phyloP scores from a whole-genome alignment of 164 flowering plant genomes.

The Vitis labrusca region DNA sequence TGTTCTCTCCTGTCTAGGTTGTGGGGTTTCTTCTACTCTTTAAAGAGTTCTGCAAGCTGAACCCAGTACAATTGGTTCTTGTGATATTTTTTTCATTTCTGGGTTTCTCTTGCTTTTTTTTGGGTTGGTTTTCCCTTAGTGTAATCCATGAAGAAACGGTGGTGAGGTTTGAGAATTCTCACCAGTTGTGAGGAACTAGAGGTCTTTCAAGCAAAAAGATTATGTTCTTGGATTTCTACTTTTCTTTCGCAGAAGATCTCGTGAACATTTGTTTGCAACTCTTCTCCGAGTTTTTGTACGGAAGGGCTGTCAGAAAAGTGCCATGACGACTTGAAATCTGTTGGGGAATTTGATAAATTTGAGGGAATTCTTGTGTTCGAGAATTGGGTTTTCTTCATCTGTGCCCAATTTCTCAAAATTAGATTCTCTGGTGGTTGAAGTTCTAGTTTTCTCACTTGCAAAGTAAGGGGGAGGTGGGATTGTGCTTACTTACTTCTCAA shows the following conservation, averaged over 20 bases:
- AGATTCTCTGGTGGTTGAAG: background rate
- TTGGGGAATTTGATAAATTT: background rate
- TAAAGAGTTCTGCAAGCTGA: no score
- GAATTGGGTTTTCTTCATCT: background rate
- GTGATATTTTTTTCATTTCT: no score
- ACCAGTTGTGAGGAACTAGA: no score
- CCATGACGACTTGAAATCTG: background rate
- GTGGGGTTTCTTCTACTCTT: no score
- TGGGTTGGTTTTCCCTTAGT: no score
- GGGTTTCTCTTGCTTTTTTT: no score
- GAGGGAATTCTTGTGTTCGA: background rate
- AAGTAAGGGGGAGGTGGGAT: background rate
- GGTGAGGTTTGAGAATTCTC: no score
- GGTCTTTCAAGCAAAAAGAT: background rate
- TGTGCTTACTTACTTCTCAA: background rate
- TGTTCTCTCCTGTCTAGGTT: no score
- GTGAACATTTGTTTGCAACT: background rate
- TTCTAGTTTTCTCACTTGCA: background rate
- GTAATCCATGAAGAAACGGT: no score
- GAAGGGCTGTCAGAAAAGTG: background rate
- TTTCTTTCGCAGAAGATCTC: background rate
- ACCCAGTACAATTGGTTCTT: no score
- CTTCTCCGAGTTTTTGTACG: constrained; percentile 6
- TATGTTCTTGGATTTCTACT: background rate
- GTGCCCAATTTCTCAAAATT: constrained; percentile 1